Base-by-base conservation (phyloP, 2,329 filamentous ascomycete species). In the Zymoseptoria pseudotritici region DNA sequence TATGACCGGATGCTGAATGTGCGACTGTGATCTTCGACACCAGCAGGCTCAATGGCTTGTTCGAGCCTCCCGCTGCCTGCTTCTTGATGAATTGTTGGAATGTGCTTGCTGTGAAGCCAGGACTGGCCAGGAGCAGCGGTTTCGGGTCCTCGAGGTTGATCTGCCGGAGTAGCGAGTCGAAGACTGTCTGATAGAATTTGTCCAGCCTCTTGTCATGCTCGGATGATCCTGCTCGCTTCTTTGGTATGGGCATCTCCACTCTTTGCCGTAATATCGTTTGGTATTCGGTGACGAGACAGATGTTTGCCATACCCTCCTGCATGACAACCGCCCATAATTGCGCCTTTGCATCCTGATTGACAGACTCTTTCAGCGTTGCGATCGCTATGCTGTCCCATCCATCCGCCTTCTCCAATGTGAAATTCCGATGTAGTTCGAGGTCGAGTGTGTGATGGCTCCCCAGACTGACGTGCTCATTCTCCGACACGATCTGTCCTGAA, bases 381-480 rank as follows among this genome's bases (percentile, higher is more conserved):
- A 88, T 78, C 3, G 92, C 90, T 10, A 99, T 86, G 66, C 88
- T 92, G 74, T 99, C 94, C 94, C 94, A 99, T 50, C 91, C 83
- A 46, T 85, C 78, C 49, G 83, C 83, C 76, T 97, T 97, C 77
- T 91, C 88, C 7, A 99, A 74, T 6, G 89, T 93, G 69, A 97
- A 97, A 55, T 91, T 87, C 50, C 92, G 83, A 69, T 94, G 86
- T 60, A 96, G 80, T 73, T 97, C 93, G 53, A 99, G 82, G 66
- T 97, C 93, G 1, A 90, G 79, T 0, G 87, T 90, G 71, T 90
- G 87, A 68, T 83, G 84, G 63, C 83, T 80, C 17, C 87, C 87
- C 19, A 88, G 76, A 68, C 85, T 86, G 36, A 88, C 87, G 69
- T 83, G 80, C 61, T 84, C 82, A 66, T 87, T 90, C 71, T 89